Base-by-base conservation (phyloP, 176 grass and related monocot genomes). In the Eleusine coracana region DNA sequence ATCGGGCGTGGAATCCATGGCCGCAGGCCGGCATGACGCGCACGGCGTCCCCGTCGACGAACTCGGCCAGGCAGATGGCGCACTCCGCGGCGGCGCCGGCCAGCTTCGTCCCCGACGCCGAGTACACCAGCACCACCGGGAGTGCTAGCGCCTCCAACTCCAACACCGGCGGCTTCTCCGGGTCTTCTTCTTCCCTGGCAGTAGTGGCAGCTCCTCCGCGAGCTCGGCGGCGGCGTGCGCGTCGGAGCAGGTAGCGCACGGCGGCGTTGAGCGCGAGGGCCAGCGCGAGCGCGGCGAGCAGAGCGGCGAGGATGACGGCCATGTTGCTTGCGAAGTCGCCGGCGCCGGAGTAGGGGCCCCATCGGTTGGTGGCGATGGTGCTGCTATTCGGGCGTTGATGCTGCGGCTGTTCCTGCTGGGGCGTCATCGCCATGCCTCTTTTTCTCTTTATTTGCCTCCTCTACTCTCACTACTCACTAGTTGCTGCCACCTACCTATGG, bases 61-160 rank as follows among this genome's bases (percentile, higher is more conserved):
- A 93, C 87, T 93, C 88, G 37, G 64, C 61, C 17, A 93, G 88
- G 82, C 88, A 93, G 52, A 93, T 93, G 54, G 88, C 69, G 88
- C 85, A 93, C 88, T 93, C 88, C 10, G 82, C 56, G 5, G 69
- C 69, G 9, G 74, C 74, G 44, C 91, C 91, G 2, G 82, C 78
- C 64, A 88, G 91, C 82, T 74, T 79, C 17, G 82, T 88, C 17
- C 59, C 90, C 0, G 80, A 31, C 17, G 88, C 74, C 13, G 89
- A 91, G 81, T 89, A 91, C 68, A 78, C 76, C 29, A 87, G 29
- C 17, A 48, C 18, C 17, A 48, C 18, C 18, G 84, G 59, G 0
- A 49, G 80, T 20, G 63, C 34, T 39, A 48, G 68, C 0, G 50
- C 15, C 3, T 63, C 21, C 54, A 17, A 49, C 15, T 45, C 13